These are phyloP conservation scores for Rhodotorula sp. DNA, from an alignment of 1,284 basidiomycete genomes.

Conservation along the genomic window DNA sequence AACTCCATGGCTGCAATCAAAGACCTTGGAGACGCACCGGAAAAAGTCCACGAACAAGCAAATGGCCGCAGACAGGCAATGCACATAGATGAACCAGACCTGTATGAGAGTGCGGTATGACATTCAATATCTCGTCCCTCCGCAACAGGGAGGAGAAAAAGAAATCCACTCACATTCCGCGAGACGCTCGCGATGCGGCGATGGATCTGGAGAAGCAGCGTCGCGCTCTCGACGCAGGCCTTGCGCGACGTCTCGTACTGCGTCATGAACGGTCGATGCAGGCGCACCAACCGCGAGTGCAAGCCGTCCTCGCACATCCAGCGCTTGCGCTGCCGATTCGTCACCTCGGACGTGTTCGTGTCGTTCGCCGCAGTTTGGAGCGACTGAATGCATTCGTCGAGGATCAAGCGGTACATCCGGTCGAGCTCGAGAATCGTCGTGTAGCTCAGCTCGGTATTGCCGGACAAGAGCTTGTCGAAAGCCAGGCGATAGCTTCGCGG, in stretches of 20 bases:
- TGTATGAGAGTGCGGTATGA: neutral
- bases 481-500: conserved; percentile 18
- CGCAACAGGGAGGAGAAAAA: neutral
- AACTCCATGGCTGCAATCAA: neutral
- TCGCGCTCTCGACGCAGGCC: conserved; percentile 27
- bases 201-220: conserved; percentile 18
- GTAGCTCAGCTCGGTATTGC: conserved; percentile 21
- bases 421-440: conserved; percentile 31
- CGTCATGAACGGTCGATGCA: conserved; percentile 33
- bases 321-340: conserved; percentile 13
- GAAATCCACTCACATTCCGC: neutral
- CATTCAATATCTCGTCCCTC: neutral
- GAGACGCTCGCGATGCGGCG: neutral
- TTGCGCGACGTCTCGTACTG: conserved; percentile 19
- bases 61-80: conserved; percentile 25
- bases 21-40: neutral
- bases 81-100: conserved; percentile 31
- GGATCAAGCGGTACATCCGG: conserved; percentile 15
- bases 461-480: conserved; percentile 17
- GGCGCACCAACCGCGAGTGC: conserved; percentile 11
- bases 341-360: neutral
- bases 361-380: neutral
- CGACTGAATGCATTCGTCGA: conserved; percentile 3
- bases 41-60: conserved; percentile 34
- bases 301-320: conserved; percentile 23